phyloP scores from a whole-genome alignment of 2,329 filamentous ascomycete species.

The Microdochium nivale region DNA sequence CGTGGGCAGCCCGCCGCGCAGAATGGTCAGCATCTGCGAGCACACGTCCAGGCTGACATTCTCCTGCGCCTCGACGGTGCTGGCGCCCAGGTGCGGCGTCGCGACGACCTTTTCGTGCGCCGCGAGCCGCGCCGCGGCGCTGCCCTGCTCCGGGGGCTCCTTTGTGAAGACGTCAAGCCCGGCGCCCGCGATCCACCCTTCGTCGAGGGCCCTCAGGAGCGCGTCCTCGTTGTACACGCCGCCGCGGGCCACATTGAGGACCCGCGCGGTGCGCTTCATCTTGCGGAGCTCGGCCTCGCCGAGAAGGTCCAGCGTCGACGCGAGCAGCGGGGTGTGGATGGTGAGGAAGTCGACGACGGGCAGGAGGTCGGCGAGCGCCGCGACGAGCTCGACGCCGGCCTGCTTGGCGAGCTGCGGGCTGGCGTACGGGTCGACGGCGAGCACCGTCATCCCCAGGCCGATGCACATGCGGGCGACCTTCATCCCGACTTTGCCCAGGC shows the following conservation, averaged over 20 bases:
- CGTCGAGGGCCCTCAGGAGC: slow-evolving; percentile 60
- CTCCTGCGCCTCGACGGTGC: slow-evolving; percentile 74
- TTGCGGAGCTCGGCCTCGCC: slow-evolving; percentile 53
- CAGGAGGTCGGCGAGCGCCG: slow-evolving; percentile 51
- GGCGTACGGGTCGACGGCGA: slow-evolving; percentile 71
- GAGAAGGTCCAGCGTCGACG: slow-evolving; percentile 68
- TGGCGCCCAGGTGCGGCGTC: slow-evolving; percentile 73
- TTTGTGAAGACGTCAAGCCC: slow-evolving; percentile 73
- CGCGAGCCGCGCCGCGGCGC: slow-evolving; percentile 54
- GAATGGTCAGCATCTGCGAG: slow-evolving; percentile 66
- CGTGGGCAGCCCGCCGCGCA: slow-evolving; percentile 64
- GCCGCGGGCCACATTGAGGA: slow-evolving; percentile 72
- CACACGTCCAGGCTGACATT: slow-evolving; percentile 79
- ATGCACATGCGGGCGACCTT: slow-evolving; percentile 73
- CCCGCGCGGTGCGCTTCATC: slow-evolving; percentile 67
- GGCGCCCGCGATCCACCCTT: slow-evolving; percentile 65
- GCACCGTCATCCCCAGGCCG: slow-evolving; percentile 67
- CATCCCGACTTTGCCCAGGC: slow-evolving; percentile 75
- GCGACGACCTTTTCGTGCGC: slow-evolving; percentile 62
- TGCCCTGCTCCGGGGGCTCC: slow-evolving; percentile 56
- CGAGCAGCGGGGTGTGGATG: slow-evolving; percentile 72
- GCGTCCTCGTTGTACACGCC: slow-evolving; percentile 74
- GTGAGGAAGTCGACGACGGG: slow-evolving; percentile 67
- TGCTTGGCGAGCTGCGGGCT: slow-evolving; percentile 57
- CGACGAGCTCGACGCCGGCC: slow-evolving; percentile 45